Percentiles rank a stretch among this genome's conserved stretches.
phyloP scores from a whole-genome alignment of 148 eudicot species.

The Agrostemma githago region DNA sequence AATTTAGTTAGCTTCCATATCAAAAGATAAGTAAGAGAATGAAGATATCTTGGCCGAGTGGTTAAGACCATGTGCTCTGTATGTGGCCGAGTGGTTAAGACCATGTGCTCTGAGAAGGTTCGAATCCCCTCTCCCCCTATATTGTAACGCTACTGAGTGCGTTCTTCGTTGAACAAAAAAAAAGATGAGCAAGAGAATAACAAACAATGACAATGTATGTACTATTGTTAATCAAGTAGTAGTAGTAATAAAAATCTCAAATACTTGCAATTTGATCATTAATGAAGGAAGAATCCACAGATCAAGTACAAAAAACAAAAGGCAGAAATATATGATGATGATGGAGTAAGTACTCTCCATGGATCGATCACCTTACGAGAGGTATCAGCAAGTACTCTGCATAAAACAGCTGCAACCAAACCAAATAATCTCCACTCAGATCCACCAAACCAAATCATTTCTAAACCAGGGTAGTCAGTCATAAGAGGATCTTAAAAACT shows the following conservation, averaged over 20 bases:
- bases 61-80: no score
- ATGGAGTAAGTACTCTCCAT: slow-evolving; percentile 5
- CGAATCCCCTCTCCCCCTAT: no score
- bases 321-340: background rate
- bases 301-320: background rate
- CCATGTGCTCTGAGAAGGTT: no score
- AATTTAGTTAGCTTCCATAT: no score
- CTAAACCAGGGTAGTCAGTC: background rate
- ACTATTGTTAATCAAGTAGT: background rate
- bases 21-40: no score
- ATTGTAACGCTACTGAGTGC: no score
- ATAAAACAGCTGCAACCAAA: slow-evolving; percentile 79
- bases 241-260: background rate
- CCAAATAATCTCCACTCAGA: slow-evolving; percentile 1
- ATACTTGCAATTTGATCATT: background rate
- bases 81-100: no score
- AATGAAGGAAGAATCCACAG: background rate
- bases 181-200: no score
- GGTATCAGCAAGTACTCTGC: slow-evolving; percentile 98
- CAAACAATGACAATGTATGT: background rate
- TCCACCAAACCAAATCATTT: background rate
- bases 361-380: slow-evolving; percentile 54
- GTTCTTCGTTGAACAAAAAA: no score
- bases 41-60: no score
- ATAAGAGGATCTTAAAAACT: no score